Percentiles rank a stretch among this genome's conserved stretches.
Evolutionary conservation across 129 eudicot genomes (phyloP).

Genomic region (Solidago caesia): DNA sequence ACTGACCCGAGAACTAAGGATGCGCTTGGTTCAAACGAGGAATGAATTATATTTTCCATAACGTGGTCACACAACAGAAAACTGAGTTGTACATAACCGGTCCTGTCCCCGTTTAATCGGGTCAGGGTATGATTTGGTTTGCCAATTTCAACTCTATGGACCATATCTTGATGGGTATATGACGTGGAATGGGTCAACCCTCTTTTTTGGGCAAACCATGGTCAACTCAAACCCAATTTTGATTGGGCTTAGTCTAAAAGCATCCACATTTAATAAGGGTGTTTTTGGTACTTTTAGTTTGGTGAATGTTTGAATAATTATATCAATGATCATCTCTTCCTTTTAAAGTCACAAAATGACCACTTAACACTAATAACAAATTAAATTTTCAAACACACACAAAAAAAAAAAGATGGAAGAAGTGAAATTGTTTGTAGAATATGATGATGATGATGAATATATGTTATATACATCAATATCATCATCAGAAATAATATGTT

Average conservation of each 20-base stretch:
- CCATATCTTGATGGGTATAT: neutral
- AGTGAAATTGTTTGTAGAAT: conserved; percentile 3
- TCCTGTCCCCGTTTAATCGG: too few relatives aligned
- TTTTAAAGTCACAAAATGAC: conserved; percentile 12
- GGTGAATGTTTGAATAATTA: conserved; percentile 3
- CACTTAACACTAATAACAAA: neutral
- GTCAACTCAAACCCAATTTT: conserved; percentile 15
- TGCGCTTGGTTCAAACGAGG: too few relatives aligned
- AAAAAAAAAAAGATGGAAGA: conserved; percentile 13
- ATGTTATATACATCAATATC: conserved; percentile 19
- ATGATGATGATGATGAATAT: conserved; percentile 11
- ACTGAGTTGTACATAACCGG: too few relatives aligned
- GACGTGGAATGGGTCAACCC: neutral
- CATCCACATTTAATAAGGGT: conserved; percentile 13
- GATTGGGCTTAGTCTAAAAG: neutral
- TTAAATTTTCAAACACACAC: neutral
- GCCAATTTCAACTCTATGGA: neutral
- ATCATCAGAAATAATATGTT: conserved; percentile 10
- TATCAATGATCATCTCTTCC: neutral
- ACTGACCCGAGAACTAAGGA: too few relatives aligned
- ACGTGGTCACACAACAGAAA: too few relatives aligned
- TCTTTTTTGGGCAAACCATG: neutral
- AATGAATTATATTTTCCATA: too few relatives aligned
- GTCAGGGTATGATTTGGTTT: neutral
- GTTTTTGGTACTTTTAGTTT: conserved; percentile 3